These are phyloP conservation scores for Papiliotrema flavescens DNA, from an alignment of 1,284 basidiomycete species.

Conservation along the genomic window DNA sequence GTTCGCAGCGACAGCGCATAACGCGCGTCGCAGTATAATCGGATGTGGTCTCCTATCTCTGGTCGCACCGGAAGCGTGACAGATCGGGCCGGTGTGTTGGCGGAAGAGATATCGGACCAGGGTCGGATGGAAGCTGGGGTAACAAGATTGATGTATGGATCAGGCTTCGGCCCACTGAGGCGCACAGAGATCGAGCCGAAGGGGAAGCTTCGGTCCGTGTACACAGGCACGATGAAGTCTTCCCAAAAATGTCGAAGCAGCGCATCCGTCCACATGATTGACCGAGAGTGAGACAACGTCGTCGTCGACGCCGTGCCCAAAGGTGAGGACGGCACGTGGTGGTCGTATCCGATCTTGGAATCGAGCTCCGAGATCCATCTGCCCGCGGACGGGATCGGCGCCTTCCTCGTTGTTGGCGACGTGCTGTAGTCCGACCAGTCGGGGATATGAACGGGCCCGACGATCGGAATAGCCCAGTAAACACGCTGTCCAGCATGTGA, in stretches of 20 bases:
- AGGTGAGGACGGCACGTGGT: not conserved
- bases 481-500: conserved; percentile 17
- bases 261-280: conserved; percentile 21
- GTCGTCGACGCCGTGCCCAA: conserved; percentile 5
- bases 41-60: conserved; percentile 40
- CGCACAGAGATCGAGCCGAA: conserved; percentile 18
- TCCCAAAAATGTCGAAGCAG: conserved; percentile 19
- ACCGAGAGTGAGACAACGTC: too few species aligned
- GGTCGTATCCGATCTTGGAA: not conserved
- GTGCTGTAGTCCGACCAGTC: conserved; percentile 2
- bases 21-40: conserved; percentile 34
- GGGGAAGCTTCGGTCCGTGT: conserved; percentile 8
- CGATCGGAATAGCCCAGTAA: conserved; percentile 39
- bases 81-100: not conserved
- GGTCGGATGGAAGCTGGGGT: conserved; percentile 6
- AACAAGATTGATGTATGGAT: conserved; percentile 28
- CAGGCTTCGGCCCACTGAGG: conserved; percentile 35
- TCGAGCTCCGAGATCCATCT: not conserved
- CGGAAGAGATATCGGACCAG: not conserved
- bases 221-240: conserved; percentile 15
- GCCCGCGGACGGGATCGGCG: conserved; percentile 1
- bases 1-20: conserved; percentile 31
- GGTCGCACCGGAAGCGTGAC: conserved; percentile 12
- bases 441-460: conserved; percentile 35
- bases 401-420: not conserved